Base-by-base conservation (phyloP, 2,329 filamentous ascomycete species). In the Cladosporium sp. region DNA sequence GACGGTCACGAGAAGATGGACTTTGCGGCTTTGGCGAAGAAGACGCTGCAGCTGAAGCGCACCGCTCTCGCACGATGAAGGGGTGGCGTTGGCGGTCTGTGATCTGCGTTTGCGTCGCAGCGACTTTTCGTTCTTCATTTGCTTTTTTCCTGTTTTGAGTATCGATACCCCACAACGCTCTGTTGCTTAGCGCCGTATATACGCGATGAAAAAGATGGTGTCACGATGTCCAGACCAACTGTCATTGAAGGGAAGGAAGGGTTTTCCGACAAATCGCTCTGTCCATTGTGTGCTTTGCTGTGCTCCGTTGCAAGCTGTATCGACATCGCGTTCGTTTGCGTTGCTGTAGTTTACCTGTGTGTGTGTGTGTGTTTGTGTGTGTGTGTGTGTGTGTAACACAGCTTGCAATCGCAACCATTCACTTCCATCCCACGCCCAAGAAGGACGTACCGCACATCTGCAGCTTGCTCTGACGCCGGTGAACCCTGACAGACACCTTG, bases 1-100 rank as follows among this genome's bases (percentile, higher is more conserved):
- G 74, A 30, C 69, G 79, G 64, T 8, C 54, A 58, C 36, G 53
- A 43, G 14, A 58, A 58, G 62, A 74, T 84, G 71, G 78, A 84
- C 68, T 80, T 84, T 68, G 74, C 72, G 25, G 74, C 73, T 21
- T 70, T 82, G 67, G 78, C 71, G 32, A 67, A 68, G 46, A 71
- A 70, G 69, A 76, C 76, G 46, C 68, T 76, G 66, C 66, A 63
- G 30, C 57, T 72, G 58, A 54, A 67, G 63, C 68, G 67, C 34
- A 63, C 64, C n/a, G 48, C 48, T 16, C 48, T 53, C 11, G 48
- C 48, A 5, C 14, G 48, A 26, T 53, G 25, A 53, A n/a, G 16
- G 48, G 18, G 18, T n/a, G 5, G 1, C 16, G 18, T 14, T 39
- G 36, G 36, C 2, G 36, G 10, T n/a, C 18, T 18, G 36, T 43